Percentiles rank a stretch among this genome's conserved stretches.
Evolutionary conservation across 352 stramenopile species (phyloP).

Genomic region (Aphanomyces cochlioides): DNA sequence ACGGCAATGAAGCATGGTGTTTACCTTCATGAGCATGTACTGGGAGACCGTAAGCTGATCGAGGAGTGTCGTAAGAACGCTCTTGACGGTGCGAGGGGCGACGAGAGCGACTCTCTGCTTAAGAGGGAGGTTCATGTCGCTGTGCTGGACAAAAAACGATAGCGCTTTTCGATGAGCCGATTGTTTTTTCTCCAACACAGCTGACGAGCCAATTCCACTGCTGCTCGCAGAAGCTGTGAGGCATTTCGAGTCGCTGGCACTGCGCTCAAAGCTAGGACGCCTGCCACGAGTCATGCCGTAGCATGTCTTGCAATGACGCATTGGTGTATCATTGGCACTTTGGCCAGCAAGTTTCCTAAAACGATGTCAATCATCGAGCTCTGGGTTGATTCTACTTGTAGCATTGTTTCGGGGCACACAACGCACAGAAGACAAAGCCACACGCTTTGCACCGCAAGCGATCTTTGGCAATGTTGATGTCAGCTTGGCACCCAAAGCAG

Average conservation of each 20-base stretch:
- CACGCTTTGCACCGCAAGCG: constrained; percentile 81
- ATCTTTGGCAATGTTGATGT: constrained; percentile 51
- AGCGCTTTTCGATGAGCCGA: constrained; percentile 35
- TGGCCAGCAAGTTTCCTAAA: constrained; percentile 56
- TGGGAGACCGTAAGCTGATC: constrained; percentile 81
- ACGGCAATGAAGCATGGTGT: neutral
- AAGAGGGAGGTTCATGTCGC: constrained; percentile 38
- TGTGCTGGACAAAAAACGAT: constrained; percentile 52
- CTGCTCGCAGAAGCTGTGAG: constrained; percentile 38
- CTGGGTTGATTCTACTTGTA: constrained; percentile 39
- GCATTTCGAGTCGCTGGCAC: constrained; percentile 28
- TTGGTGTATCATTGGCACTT: constrained; percentile 43
- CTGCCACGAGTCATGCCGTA: constrained; percentile 73
- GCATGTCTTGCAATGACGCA: constrained; percentile 71
- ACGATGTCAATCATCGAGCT: constrained; percentile 3
- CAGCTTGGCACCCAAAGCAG: constrained; percentile 72
- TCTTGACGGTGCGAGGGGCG: constrained; percentile 76
- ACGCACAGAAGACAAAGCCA: constrained; percentile 73
- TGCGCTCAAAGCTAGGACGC: constrained; percentile 45
- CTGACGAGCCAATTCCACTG: constrained; percentile 13
- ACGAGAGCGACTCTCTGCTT: constrained; percentile 67
- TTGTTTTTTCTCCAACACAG: constrained; percentile 35
- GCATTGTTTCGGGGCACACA: constrained; percentile 74
- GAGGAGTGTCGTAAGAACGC: constrained; percentile 74
- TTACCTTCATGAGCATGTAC: constrained; percentile 75